These are phyloP conservation scores for Russula olivacea DNA, from an alignment of 768 basidiomycete species.

Conservation along the genomic window DNA sequence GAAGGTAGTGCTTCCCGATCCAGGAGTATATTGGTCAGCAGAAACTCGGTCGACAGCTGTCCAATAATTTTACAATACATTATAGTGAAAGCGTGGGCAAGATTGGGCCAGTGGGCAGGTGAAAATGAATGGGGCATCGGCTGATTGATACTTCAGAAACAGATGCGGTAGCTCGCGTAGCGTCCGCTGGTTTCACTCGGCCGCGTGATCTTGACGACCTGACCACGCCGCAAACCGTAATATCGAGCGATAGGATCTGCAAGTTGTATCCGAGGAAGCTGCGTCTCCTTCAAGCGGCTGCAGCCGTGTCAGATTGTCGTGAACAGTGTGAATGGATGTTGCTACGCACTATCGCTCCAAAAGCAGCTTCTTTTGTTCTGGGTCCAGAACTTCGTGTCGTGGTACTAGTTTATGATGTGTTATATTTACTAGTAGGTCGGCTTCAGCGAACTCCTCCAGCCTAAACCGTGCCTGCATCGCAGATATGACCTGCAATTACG, in stretches of 20 bases:
- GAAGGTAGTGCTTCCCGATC: slow-evolving; percentile 1
- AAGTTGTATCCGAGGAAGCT: slow-evolving; percentile 93
- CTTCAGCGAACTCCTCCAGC: slow-evolving; percentile 94
- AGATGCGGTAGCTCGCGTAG: slow-evolving; percentile 89
- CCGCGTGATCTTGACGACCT: slow-evolving; percentile 97
- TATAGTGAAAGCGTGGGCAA: not conserved
- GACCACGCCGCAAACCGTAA: slow-evolving; percentile 90
- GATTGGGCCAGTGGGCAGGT: not conserved
- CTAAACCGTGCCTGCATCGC: slow-evolving; percentile 83
- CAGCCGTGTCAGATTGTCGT: slow-evolving; percentile 8
- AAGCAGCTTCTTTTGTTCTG: slow-evolving; percentile 80
- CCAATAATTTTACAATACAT: slow-evolving; percentile 4
- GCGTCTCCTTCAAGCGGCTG: slow-evolving; percentile 96
- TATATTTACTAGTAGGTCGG: slow-evolving; percentile 95
- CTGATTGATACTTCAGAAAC: slow-evolving; percentile 48
- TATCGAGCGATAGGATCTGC: slow-evolving; percentile 98
- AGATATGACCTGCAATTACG: slow-evolving; percentile 65
- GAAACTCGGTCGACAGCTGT: not conserved
- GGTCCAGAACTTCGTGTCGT: slow-evolving; percentile 77
- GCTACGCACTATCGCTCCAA: slow-evolving; percentile 86
- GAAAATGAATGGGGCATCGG: not conserved
- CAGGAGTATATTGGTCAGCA: not conserved
- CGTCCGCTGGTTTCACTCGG: slow-evolving; percentile 95
- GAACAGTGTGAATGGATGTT: slow-evolving; percentile 14
- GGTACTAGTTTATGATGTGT: slow-evolving; percentile 95